phyloP scores from a whole-genome alignment of 2,329 filamentous ascomycete species.

The Pseudophaeomoniella oleicola region DNA sequence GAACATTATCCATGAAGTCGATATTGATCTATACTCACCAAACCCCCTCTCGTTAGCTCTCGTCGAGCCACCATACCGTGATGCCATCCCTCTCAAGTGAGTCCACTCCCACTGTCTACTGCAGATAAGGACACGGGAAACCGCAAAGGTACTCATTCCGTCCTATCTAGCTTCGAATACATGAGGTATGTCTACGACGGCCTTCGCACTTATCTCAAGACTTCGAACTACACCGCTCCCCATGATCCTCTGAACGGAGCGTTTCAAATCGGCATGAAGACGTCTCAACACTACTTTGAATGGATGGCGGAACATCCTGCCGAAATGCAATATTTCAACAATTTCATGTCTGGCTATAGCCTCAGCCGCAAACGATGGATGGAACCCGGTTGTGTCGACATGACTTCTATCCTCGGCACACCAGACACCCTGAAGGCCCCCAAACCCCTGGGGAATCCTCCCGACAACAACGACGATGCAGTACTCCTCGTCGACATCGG shows the following conservation, averaged over 20 bases:
- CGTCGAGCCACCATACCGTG: background rate
- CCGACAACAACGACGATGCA: constrained; percentile 13
- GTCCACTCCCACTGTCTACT: no score
- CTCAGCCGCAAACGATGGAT: background rate
- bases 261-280: background rate
- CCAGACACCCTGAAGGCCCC: background rate
- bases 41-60: background rate
- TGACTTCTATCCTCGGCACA: background rate
- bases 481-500: constrained; percentile 27
- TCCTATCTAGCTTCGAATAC: no score
- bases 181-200: no score
- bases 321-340: background rate
- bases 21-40: background rate
- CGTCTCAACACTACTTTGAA: constrained; percentile 1
- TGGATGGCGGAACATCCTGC: background rate
- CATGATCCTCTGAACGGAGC: background rate
- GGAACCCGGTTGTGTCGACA: background rate
- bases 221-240: constrained; percentile 1
- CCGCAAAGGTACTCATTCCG: no score
- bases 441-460: no score
- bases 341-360: background rate
- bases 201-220: background rate
- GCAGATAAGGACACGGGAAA: no score
- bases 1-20: constrained; percentile 1
- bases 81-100: background rate